Evolutionary conservation across 2,329 filamentous ascomycete species (phyloP).

Genomic region (Cordyceps militaris): DNA sequence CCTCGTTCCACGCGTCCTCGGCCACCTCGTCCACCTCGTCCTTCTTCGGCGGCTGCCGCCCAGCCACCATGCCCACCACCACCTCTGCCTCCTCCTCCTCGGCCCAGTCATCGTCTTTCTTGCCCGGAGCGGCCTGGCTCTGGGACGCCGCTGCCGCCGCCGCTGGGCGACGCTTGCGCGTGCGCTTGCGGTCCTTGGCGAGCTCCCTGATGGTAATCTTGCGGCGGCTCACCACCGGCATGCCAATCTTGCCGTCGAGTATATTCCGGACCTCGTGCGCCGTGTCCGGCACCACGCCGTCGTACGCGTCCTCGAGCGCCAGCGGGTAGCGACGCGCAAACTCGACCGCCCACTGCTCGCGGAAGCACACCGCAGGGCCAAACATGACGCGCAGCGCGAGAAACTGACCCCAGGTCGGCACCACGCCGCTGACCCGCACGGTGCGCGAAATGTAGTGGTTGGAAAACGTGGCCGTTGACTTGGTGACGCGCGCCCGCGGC

Average conservation of each 20-base stretch:
- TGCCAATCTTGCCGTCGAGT: background rate
- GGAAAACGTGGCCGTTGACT: background rate
- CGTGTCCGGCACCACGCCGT: background rate
- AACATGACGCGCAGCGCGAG: conserved; percentile 8
- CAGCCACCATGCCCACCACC: too few species aligned
- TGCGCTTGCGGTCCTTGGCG: too few species aligned
- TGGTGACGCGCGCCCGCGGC: background rate
- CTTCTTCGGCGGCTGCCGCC: too few species aligned
- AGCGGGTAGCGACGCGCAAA: background rate
- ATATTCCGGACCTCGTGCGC: background rate
- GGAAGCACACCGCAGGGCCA: conserved; percentile 4
- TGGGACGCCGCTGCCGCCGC: too few species aligned
- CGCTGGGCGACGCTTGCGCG: background rate
- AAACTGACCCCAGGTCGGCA: conserved; percentile 6
- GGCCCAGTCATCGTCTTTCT: too few species aligned
- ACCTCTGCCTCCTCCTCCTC: too few species aligned
- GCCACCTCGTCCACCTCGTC: background rate
- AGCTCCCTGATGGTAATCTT: background rate
- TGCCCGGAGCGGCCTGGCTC: too few species aligned
- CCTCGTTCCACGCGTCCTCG: background rate
- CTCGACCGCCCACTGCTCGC: background rate
- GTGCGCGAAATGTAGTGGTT: background rate
- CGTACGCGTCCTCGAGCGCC: background rate
- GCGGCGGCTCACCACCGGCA: background rate
- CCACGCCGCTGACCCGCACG: background rate